phyloP scores from a whole-genome alignment of 805 yeast species.

The Yamadazyma scolyti region DNA sequence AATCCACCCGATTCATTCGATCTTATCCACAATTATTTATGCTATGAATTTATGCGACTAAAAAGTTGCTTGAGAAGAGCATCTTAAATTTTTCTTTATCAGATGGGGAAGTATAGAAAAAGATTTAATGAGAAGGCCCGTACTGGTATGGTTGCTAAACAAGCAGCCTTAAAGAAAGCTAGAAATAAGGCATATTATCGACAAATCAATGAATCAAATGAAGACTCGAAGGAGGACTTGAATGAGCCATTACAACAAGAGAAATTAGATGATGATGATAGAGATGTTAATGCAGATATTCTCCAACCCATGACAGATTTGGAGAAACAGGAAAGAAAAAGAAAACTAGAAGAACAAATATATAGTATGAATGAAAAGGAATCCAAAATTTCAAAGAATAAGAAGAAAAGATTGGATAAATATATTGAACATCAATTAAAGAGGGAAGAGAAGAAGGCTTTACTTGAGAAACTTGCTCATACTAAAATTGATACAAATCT shows the following conservation, averaged over 20 bases:
- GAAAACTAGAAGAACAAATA: slow-evolving; percentile 56
- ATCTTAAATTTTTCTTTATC: slow-evolving; percentile 1
- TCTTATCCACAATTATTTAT: not conserved
- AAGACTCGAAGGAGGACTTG: slow-evolving; percentile 15
- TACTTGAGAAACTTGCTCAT: slow-evolving; percentile 67
- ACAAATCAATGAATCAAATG: slow-evolving; percentile 40
- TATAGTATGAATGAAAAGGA: slow-evolving; percentile 56
- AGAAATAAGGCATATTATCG: slow-evolving; percentile 67
- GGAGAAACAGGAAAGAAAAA: slow-evolving; percentile 62
- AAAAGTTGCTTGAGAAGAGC: slow-evolving; percentile 3
- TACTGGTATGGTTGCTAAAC: slow-evolving; percentile 77
- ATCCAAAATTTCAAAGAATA: slow-evolving; percentile 63
- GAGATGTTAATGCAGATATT: slow-evolving; percentile 61
- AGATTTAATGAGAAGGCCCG: slow-evolving; percentile 85
- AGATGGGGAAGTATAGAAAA: slow-evolving; percentile 79
- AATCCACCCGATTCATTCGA: slow-evolving; percentile 15
- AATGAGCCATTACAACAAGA: slow-evolving; percentile 5
- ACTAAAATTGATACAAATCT: slow-evolving; percentile 68
- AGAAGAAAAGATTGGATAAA: slow-evolving; percentile 80
- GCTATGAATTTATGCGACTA: not conserved
- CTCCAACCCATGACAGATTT: slow-evolving; percentile 59
- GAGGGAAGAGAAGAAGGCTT: slow-evolving; percentile 78
- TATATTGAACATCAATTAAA: slow-evolving; percentile 88
- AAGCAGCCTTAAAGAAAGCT: slow-evolving; percentile 60
- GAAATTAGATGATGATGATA: no score